These are phyloP conservation scores for Tilletiaria anomala DNA, from an alignment of 1,284 basidiomycete genomes.

Conservation along the genomic window DNA sequence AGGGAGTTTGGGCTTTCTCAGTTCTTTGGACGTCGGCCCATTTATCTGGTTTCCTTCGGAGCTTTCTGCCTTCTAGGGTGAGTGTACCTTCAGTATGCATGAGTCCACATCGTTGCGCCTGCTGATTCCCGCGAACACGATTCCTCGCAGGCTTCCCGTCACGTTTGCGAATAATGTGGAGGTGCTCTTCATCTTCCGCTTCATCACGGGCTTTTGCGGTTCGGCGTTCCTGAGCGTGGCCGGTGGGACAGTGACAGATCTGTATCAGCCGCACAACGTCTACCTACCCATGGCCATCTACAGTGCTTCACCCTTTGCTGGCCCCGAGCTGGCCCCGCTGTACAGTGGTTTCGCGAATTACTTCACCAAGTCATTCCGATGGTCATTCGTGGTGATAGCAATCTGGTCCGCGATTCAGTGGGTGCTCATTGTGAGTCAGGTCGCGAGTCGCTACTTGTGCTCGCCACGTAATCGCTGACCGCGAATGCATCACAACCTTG, in stretches of 20 bases:
- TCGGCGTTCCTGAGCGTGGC: slow-evolving; percentile 64
- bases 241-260: slow-evolving; percentile 58
- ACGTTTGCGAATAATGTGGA: slow-evolving; percentile 51
- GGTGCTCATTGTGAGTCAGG: neutral
- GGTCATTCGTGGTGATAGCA: neutral
- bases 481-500: no score
- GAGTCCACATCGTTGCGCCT: no score
- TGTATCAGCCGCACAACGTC: slow-evolving; percentile 53
- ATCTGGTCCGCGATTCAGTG: neutral
- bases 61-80: slow-evolving; percentile 41
- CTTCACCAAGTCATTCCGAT: neutral
- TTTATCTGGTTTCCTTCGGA: slow-evolving; percentile 21
- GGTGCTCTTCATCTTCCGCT: slow-evolving; percentile 55
- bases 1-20: no score
- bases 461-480: no score
- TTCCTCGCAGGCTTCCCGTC: no score
- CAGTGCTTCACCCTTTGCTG: slow-evolving; percentile 48
- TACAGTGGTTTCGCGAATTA: neutral
- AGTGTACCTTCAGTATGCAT: no score
- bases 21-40: slow-evolving; percentile 44
- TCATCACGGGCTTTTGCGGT: slow-evolving; percentile 50
- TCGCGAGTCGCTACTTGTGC: no score
- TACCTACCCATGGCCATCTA: slow-evolving; percentile 66
- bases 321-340: neutral
- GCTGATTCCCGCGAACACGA: no score